phyloP scores from a whole-genome alignment of 495 filamentous ascomycete genomes.

The Lophium mytilinum region DNA sequence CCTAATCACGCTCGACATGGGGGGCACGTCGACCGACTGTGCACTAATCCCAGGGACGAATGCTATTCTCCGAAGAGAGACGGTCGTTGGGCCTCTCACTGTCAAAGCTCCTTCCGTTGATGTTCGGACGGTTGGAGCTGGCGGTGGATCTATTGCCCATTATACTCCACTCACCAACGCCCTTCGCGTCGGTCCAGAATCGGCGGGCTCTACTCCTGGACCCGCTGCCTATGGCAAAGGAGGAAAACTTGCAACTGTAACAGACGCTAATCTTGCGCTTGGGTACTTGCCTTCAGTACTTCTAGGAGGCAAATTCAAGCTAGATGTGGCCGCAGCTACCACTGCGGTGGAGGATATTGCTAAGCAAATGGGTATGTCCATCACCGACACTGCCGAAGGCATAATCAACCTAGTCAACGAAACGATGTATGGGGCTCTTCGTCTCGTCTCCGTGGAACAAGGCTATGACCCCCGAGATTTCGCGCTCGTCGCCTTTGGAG shows the following conservation, averaged over 20 bases:
- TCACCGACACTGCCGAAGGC: conserved; percentile 40
- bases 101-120: conserved; percentile 44
- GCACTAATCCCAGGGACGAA: conserved; percentile 41
- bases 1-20: conserved; percentile 46
- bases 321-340: conserved; percentile 37
- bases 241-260: conserved; percentile 40
- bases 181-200: conserved; percentile 43
- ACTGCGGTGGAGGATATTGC: conserved; percentile 38
- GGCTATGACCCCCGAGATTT: conserved; percentile 47
- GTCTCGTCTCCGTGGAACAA: conserved; percentile 45
- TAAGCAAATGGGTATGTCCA: conserved; percentile 36
- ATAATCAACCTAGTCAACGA: conserved; percentile 45
- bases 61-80: conserved; percentile 42
- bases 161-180: conserved; percentile 43
- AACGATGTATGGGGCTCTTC: conserved; percentile 44
- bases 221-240: conserved; percentile 45
- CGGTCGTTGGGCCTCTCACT: conserved; percentile 38
- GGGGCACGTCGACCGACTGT: conserved; percentile 44
- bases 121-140: conserved; percentile 43
- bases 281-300: conserved; percentile 42
- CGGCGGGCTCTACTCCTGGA: conserved; percentile 41
- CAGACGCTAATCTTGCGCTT: conserved; percentile 43
- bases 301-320: conserved; percentile 39
- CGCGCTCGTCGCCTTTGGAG: conserved; percentile 45
- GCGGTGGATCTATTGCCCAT: conserved; percentile 41